phyloP scores from a whole-genome alignment of 345 rosid genomes.

The Microthlaspi erraticum region DNA sequence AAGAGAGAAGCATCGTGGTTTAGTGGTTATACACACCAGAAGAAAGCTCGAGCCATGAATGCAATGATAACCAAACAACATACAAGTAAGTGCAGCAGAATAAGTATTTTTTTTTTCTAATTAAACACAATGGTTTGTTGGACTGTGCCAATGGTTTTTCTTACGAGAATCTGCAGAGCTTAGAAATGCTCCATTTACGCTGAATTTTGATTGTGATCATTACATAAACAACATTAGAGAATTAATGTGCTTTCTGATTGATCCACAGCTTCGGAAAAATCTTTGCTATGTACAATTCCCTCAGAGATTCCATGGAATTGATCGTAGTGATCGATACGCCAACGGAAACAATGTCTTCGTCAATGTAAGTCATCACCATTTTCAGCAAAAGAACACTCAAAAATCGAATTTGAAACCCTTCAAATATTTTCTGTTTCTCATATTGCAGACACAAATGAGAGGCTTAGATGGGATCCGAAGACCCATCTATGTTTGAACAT shows the following conservation, averaged over 20 bases:
- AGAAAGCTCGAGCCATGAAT: conserved; percentile 99
- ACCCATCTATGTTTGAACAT: conserved; percentile 95
- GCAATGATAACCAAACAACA: conserved; percentile 70
- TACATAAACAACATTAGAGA: conserved; percentile 89
- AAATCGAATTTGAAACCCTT: not conserved
- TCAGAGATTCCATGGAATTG: conserved; percentile 96
- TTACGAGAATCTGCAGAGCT: conserved; percentile 97
- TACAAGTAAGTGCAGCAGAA: not conserved
- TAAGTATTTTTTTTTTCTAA: not conserved
- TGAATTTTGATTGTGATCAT: conserved; percentile 96
- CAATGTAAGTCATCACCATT: conserved; percentile 61
- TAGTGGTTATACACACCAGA: conserved; percentile 92
- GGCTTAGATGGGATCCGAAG: conserved; percentile 96
- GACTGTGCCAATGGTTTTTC: conserved; percentile 55
- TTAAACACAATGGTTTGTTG: not conserved
- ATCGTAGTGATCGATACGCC: conserved; percentile 92
- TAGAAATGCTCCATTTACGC: conserved; percentile 88
- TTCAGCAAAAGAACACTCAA: not conserved
- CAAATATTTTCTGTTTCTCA: not conserved
- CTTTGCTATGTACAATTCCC: conserved; percentile 96
- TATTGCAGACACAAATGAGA: conserved; percentile 81
- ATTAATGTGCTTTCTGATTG: conserved; percentile 98
- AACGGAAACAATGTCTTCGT: conserved; percentile 91
- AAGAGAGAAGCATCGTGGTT: conserved; percentile 96
- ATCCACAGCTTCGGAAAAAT: conserved; percentile 96